Base-by-base conservation (phyloP, 345 rosid genomes). In the Diplotaxis tenuifolia region DNA sequence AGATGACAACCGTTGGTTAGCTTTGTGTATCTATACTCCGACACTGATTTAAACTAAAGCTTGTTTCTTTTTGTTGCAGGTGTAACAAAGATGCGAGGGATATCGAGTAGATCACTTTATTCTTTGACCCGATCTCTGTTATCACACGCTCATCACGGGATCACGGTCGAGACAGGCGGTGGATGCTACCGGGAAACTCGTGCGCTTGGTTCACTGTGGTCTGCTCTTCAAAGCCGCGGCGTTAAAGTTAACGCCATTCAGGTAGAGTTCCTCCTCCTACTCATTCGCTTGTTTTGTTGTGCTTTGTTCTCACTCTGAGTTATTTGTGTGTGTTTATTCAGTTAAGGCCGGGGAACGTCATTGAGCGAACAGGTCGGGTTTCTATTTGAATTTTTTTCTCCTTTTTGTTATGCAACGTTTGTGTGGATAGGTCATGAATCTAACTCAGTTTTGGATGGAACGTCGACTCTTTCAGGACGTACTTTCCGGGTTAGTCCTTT, bases 301-400 rank as follows among this genome's bases (percentile, higher is more conserved):
- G 50, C 50, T 42, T 38, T 9, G 38, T 58, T 25, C 56, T 59
- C 49, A 69, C 50, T 56, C 47, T 3, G 60, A 49, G 49, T 47
- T 25, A 6, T 45, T 58, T 21, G 57, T 2, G n/a, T n/a, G n/a
- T 53, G 6, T 5, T 2, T 14, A 14, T 64, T 29, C 91, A 94
- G 98, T 70, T 91, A 56, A 82, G 85, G 80, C 77, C 90, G 50
- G 97, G 97, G 65, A 94, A 91, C 74, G 91, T 94, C 12, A 86
- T 94, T 68, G 96, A 94, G 78, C 85, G 86, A 81, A 78, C 93
- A 84, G 97, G 98, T 91, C 65, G 56, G 54, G 19, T 9, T 31
- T 28, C 47, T 49, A 25, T 70, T 45, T 42, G 25, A 28, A 16
- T 18, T 38, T 52, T 27, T 52, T 19, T 40, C 12, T 20, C 32